Evolutionary conservation across 2,329 filamentous ascomycete genomes (phyloP), one percentile per base, ranked within the genome.

Genomic region (Aspergillus calidoustus): DNA sequence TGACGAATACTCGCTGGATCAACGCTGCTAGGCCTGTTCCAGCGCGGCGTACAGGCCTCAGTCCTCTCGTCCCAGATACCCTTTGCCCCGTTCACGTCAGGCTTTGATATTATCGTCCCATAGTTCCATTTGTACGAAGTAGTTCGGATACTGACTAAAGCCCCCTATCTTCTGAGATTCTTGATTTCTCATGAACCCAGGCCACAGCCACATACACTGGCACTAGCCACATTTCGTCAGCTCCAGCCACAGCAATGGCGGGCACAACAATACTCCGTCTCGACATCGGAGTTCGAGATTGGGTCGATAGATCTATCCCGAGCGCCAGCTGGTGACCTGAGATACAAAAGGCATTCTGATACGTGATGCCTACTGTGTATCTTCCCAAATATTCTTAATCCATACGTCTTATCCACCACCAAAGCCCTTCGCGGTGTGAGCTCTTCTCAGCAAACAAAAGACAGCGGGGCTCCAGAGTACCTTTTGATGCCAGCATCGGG

Each of bases 211-310:
- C 38, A 54, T 11, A 23, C 58, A 60, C 59, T 47, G 56, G 59
- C 59, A 60, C 59, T 52, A 60, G 59, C 59, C 59, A 60, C 53
- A 50, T 52, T 50, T 22, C 52, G 25, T 41, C 58, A 55, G 57
- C 51, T 54, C 43, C 51, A 60, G 58, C 58, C 58, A 60, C 58
- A 60, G 19, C 15, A n/a, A 56, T 54, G 34, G 53, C 53, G 53
- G 53, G 53, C 53, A 50, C 46, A 56, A 48, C 46, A 23, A 48
- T 23, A 48, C 46, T 23, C n/a, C 13, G 47, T 19, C 28, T 6
- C 30, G 5, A 28, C 25, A 28, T 28, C 25, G 25, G 25, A 38
- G 34, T 46, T 46, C 46, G 44, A 51, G 55, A 57, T 57, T n/a
- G 47, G 30, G 17, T 23, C 31, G 38, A 49, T 46, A n/a, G 55